phyloP scores from a whole-genome alignment of 2,329 filamentous ascomycete species.

The Bipolaris zeicola region DNA sequence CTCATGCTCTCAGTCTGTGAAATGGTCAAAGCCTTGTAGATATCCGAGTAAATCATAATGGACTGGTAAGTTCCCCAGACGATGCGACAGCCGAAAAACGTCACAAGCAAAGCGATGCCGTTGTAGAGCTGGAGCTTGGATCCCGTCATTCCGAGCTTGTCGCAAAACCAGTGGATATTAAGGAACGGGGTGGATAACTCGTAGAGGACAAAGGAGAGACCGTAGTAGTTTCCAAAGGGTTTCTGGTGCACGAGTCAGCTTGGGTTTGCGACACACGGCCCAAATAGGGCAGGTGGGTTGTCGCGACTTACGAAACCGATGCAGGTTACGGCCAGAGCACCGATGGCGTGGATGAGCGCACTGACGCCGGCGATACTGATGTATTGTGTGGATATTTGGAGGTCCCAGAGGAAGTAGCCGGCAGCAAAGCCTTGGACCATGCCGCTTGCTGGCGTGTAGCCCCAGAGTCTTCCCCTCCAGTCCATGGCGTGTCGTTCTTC shows the following conservation, averaged over 20 bases:
- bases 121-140: conserved; percentile 76
- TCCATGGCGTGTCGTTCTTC: conserved; percentile 69
- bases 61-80: conserved; percentile 78
- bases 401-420: conserved; percentile 84
- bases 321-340: conserved; percentile 73
- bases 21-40: conserved; percentile 57
- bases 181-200: conserved; percentile 84
- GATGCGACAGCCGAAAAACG: conserved; percentile 77
- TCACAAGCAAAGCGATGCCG: conserved; percentile 70
- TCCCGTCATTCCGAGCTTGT: conserved; percentile 81
- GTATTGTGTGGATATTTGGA: conserved; percentile 70
- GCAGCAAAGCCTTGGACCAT: conserved; percentile 77
- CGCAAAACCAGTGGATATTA: conserved; percentile 89
- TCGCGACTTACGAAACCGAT: conserved; percentile 73
- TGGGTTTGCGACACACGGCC: background rate
- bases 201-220: conserved; percentile 79
- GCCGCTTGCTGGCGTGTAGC: conserved; percentile 74
- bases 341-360: conserved; percentile 75
- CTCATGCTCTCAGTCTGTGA: conserved; percentile 20
- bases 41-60: conserved; percentile 66
- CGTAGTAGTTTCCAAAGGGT: conserved; percentile 84
- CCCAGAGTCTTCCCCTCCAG: conserved; percentile 74
- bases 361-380: conserved; percentile 74
- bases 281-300: too few relatives aligned
- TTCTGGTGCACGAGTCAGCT: conserved; percentile 58